Evolutionary conservation across 75 land plant species (phyloP).

Genomic region (Selaginella moellendorffii): DNA sequence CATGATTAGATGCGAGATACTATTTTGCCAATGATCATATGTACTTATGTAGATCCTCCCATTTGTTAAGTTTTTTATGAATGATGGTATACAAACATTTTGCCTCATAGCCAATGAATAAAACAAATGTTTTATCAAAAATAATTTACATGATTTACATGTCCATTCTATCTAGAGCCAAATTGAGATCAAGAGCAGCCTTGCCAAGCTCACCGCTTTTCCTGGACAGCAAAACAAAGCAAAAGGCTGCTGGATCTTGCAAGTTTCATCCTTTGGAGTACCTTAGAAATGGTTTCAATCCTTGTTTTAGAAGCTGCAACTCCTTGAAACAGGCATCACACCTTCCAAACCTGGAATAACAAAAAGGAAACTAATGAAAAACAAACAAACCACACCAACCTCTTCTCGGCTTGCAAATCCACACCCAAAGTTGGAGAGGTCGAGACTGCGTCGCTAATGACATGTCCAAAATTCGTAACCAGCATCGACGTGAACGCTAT

Average conservation of each 20-base stretch:
- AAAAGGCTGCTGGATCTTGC: too few species aligned
- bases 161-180: not conserved
- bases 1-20: too few species aligned
- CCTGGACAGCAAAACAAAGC: not conserved
- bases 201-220: not conserved
- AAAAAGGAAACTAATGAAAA: not conserved
- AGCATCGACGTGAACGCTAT: conserved; percentile 42
- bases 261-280: too few species aligned
- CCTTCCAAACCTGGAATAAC: conserved; percentile 37
- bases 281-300: conserved; percentile 44
- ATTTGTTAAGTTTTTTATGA: too few species aligned
- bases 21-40: too few species aligned
- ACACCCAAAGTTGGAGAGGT: conserved; percentile 57
- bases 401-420: conserved; percentile 68
- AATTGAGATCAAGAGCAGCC: not conserved
- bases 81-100: too few species aligned
- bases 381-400: conserved; percentile 25
- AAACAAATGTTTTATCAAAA: too few species aligned
- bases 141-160: too few species aligned
- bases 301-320: conserved; percentile 39
- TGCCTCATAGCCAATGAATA: too few species aligned
- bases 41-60: too few species aligned
- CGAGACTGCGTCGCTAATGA: conserved; percentile 45
- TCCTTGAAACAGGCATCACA: conserved; percentile 50
- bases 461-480: conserved; percentile 54